Evolutionary conservation across 495 filamentous ascomycete species (phyloP).

Genomic region (Extremus antarcticus): DNA sequence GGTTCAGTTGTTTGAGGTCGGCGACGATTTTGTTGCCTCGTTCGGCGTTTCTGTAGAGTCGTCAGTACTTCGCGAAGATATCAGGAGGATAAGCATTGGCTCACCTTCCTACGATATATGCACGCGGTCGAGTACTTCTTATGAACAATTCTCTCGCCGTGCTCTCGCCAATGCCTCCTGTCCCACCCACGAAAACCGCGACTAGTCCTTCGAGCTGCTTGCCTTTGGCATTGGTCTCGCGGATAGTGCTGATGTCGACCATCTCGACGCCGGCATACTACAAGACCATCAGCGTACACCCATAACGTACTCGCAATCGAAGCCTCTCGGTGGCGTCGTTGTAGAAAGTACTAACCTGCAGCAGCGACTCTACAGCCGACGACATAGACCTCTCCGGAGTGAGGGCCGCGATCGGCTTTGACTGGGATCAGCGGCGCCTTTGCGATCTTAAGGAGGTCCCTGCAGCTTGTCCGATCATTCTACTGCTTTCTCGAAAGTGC

Average conservation of each 20-base stretch:
- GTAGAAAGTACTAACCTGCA: too few species aligned
- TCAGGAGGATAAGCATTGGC: background rate
- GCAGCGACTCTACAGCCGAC: too few species aligned
- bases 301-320: background rate
- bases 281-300: background rate
- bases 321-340: too few species aligned
- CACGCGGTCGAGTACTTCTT: constrained; percentile 25
- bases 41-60: constrained; percentile 7
- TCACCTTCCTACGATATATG: constrained; percentile 34
- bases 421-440: too few species aligned
- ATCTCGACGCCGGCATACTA: constrained; percentile 12
- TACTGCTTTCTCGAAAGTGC: background rate
- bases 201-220: constrained; percentile 8
- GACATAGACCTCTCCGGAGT: too few species aligned
- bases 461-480: background rate
- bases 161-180: constrained; percentile 34
- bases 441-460: too few species aligned
- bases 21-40: constrained; percentile 23
- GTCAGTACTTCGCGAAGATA: background rate
- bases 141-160: constrained; percentile 35
- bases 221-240: constrained; percentile 11
- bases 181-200: constrained; percentile 32
- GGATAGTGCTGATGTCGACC: constrained; percentile 12
- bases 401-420: too few species aligned
- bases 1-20: constrained; percentile 31